Evolutionary conservation across 306 rosid species (phyloP).

Genomic region (Mucuna pruriens): DNA sequence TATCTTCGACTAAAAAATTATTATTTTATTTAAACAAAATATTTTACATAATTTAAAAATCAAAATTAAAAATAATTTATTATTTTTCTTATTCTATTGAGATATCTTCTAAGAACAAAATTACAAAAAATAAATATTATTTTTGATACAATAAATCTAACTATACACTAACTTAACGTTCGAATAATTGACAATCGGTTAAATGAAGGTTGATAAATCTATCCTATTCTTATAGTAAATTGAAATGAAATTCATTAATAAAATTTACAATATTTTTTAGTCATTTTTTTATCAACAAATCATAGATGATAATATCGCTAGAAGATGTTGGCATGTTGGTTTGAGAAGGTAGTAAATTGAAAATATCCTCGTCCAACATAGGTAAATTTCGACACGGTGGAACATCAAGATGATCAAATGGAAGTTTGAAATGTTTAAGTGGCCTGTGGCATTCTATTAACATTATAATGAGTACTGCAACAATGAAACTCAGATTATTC

Average conservation of each 20-base stretch:
- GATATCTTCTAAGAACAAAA: no score
- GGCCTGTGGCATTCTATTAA: neutral
- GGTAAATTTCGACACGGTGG: neutral
- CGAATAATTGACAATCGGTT: no score
- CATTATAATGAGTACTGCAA: neutral
- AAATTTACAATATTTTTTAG: neutral
- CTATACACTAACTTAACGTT: no score
- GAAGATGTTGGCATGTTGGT: neutral
- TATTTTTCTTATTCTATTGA: no score
- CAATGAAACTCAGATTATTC: neutral
- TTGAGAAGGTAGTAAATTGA: neutral
- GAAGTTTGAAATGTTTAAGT: neutral
- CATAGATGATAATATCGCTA: neutral
- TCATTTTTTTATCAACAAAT: neutral
- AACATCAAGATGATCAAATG: neutral
- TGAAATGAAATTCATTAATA: neutral
- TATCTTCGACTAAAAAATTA: no score
- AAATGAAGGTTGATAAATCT: no score
- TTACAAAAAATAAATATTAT: no score
- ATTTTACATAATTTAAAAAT: no score
- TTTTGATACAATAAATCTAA: no score
- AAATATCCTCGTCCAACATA: no score
- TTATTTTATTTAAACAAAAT: no score
- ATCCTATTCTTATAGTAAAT: neutral
- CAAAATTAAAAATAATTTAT: no score